Base-by-base conservation (phyloP, 2,329 filamentous ascomycete species). In the Beauveria medogensis region DNA sequence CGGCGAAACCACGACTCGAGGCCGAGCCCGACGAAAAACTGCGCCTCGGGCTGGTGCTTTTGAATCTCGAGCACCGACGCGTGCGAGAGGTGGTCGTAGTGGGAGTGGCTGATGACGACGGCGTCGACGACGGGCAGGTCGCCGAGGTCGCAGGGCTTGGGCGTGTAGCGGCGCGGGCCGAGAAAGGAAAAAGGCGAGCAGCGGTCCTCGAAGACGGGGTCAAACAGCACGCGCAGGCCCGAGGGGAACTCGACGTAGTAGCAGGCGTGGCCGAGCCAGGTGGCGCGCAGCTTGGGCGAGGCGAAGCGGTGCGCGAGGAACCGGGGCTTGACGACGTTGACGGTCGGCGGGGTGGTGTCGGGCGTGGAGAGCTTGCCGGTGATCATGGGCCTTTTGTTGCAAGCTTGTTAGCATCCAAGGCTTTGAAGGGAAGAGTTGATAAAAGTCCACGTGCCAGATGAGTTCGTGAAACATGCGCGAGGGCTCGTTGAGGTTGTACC, bases 251-350 rank as follows among this genome's bases (percentile, higher is more conserved):
- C 93, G 67, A 96, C 85, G 69, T 91, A 92, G 77, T 92, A 96
- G 77, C 92, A 96, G 3, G 93, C 92, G 73, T 97, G 93, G 41
- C 93, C 93, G 2, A 97, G 85, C 93, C 93, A 97, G 46, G 93
- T 97, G 40, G 92, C 90, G 59, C 92, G 86, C 26, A 97, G 81
- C 46, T 82, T 79, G 20, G 73, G 68, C 14, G 75, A 75, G 14
- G 81, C 83, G 5, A 80, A 74, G 59, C 90, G 83, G 16, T 77
- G 77, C 1, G 83, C 74, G 10, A 90, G 79, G 72, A 93, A 93
- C 5, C 78, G 69, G 0, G 91, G 90, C 63, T 81, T 82, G 60
- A 80, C 81, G 20, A 93, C 83, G 3, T 83, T 76, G 12, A 94
- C 84, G 0, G 86, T 86, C 10, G 87, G 84, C 26, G 82, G 81